These are phyloP conservation scores for Phaeosphaeriaceae sp. DNA, from an alignment of 2,329 filamentous ascomycete genomes.

Conservation along the genomic window DNA sequence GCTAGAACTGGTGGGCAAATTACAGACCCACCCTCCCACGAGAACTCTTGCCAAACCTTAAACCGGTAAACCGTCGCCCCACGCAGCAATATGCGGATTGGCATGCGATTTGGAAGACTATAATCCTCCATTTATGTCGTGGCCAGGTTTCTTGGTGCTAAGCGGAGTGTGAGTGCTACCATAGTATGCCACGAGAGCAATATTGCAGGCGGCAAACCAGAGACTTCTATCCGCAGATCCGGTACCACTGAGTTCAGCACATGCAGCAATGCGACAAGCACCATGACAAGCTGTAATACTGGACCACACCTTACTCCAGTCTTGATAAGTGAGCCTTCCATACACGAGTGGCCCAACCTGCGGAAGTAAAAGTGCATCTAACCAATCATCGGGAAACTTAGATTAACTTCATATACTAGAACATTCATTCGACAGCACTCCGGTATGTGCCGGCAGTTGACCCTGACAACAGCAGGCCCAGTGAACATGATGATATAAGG, in stretches of 20 bases:
- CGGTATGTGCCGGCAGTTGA: slow-evolving; percentile 34
- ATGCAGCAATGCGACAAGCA: slow-evolving; percentile 14
- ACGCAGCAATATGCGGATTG: neutral
- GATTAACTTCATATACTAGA: slow-evolving; percentile 37
- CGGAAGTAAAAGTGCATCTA: slow-evolving; percentile 21
- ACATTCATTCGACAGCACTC: slow-evolving; percentile 28
- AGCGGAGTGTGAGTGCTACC: slow-evolving; percentile 6
- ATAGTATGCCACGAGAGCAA: slow-evolving; percentile 16
- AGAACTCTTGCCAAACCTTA: neutral
- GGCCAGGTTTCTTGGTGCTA: slow-evolving; percentile 9
- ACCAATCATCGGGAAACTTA: slow-evolving; percentile 37
- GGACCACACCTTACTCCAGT: slow-evolving; percentile 19
- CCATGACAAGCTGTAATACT: slow-evolving; percentile 18
- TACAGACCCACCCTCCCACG: neutral
- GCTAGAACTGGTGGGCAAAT: neutral
- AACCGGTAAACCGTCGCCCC: slow-evolving; percentile 1
- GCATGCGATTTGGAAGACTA: neutral
- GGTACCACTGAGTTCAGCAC: slow-evolving; percentile 2
- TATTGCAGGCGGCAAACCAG: slow-evolving; percentile 17
- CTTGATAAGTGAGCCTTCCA: slow-evolving; percentile 16
- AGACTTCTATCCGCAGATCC: slow-evolving; percentile 16
- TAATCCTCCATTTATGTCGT: neutral
- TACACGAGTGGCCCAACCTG: slow-evolving; percentile 24
- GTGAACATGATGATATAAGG: slow-evolving; percentile 33
- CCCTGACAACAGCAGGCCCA: slow-evolving; percentile 14